These are phyloP conservation scores for Wickerhamomyces canadensis DNA, from an alignment of 805 yeast genomes.

Conservation along the genomic window DNA sequence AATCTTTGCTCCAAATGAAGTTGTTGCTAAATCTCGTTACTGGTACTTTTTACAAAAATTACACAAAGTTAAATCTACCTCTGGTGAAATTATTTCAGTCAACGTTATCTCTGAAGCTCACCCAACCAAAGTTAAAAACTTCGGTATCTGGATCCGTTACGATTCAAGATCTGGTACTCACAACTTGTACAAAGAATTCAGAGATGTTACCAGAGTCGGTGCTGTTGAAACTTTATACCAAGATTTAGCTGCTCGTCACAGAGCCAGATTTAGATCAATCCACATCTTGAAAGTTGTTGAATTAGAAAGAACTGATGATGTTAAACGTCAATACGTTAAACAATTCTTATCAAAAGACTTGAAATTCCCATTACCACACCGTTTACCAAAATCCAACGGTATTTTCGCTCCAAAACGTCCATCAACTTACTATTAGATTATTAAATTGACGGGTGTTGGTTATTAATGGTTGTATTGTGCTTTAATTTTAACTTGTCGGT, in stretches of 20 bases:
- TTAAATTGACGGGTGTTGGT: too few species aligned
- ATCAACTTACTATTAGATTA: slow-evolving; percentile 90
- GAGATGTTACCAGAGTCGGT: slow-evolving; percentile 98
- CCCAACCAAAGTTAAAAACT: slow-evolving; percentile 99
- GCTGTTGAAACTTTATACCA: slow-evolving; percentile 98
- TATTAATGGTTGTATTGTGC: slow-evolving; percentile 3
- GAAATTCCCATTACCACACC: slow-evolving; percentile 99
- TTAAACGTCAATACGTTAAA: slow-evolving; percentile 98
- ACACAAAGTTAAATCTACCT: slow-evolving; percentile 99
- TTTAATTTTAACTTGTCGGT: slow-evolving; percentile 8
- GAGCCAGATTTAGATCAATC: slow-evolving; percentile 99
- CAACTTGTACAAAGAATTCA: slow-evolving; percentile 99
- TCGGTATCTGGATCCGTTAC: slow-evolving; percentile 99
- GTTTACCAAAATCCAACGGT: slow-evolving; percentile 86
- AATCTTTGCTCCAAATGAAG: slow-evolving; percentile 98
- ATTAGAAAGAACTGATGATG: slow-evolving; percentile 95
- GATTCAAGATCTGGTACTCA: slow-evolving; percentile 99
- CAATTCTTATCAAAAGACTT: slow-evolving; percentile 93
- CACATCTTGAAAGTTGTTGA: slow-evolving; percentile 99
- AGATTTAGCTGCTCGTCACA: slow-evolving; percentile 99
- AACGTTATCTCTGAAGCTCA: slow-evolving; percentile 88
- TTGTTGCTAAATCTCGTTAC: slow-evolving; percentile 99
- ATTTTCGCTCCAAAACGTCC: slow-evolving; percentile 92
- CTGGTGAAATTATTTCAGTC: slow-evolving; percentile 97
- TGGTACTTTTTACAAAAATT: slow-evolving; percentile 99